Base-by-base conservation (phyloP, 257 asterid species). In the Echium plantagineum region DNA sequence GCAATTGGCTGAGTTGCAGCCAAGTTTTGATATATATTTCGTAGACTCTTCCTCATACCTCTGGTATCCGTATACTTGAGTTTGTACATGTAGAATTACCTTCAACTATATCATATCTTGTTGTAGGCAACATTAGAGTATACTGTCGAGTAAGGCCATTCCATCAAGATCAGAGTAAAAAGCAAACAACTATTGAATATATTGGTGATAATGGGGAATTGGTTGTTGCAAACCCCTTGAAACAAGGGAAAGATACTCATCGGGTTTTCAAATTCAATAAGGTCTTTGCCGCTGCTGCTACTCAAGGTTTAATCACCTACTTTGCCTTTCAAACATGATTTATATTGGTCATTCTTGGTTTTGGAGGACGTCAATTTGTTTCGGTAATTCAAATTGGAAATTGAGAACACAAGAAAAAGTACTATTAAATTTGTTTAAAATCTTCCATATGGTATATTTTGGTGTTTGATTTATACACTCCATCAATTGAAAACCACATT, bases 201-300 rank as follows among this genome's bases (percentile, higher is more conserved):
- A 76, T 85, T 19, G 95, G 96, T 35, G 97, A 90, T 66, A 87
- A 87, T 57, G 97, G 97, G 69, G 97, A 90, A 64, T 61, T 90
- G 74, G 90, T 83, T 72, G 94, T 90, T 48, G 38, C 62, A 20
- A 90, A 90, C 80, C 95, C 97, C 70, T 78, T 73, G 16, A 90
- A 85, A 75, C 94, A 78, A 63, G 96, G 96, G 72, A 90, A 90
- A 77, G 96, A 85, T 51, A 75, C 73, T 72, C 91, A 83, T 59
- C 90, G 97, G 55, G 85, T 85, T 59, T 90, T 90, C 90, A 90
- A 87, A 72, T 90, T 90, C 81, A 85, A 90, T 75, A 90, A 87
- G 81, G 84, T 85, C 69, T 87, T 90, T 69, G 81, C 78, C 73
- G 95, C 94, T 55, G 73, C 87, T 20, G 69, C 81, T 32, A 83